phyloP scores from a whole-genome alignment of 2,329 filamentous ascomycete genomes.

The Colletotrichum lindemuthianum region DNA sequence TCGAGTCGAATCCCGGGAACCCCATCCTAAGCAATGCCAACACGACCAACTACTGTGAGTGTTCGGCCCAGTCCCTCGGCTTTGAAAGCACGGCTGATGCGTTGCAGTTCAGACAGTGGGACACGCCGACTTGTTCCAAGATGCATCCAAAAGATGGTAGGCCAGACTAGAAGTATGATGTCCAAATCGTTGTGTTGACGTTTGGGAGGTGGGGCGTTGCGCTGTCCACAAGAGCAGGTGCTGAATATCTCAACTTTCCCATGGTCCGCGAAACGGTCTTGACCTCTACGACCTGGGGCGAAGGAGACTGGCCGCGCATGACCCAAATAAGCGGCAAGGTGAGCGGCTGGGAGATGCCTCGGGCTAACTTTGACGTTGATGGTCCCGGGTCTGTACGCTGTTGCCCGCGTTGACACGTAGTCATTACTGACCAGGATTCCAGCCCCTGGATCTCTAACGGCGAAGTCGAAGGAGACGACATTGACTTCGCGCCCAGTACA shows the following conservation, averaged over 20 bases:
- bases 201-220: slow-evolving; percentile 48
- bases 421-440: background rate
- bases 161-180: background rate
- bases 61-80: no score
- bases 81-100: no score
- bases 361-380: slow-evolving; percentile 41
- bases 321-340: slow-evolving; percentile 41
- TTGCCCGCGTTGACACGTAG: background rate
- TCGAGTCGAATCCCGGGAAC: slow-evolving; percentile 53
- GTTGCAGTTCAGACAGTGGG: slow-evolving; percentile 59
- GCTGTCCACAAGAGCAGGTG: slow-evolving; percentile 51
- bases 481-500: slow-evolving; percentile 56
- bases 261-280: slow-evolving; percentile 56
- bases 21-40: slow-evolving; percentile 58
- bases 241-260: slow-evolving; percentile 50
- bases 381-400: slow-evolving; percentile 47
- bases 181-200: background rate
- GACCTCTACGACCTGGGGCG: slow-evolving; percentile 49
- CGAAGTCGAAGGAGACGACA: slow-evolving; percentile 50
- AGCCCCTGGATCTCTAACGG: slow-evolving; percentile 42
- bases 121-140: slow-evolving; percentile 66
- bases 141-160: slow-evolving; percentile 49
- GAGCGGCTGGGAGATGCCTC: slow-evolving; percentile 50
- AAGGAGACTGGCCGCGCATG: slow-evolving; percentile 46
- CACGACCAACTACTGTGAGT: slow-evolving; percentile 49